These are phyloP conservation scores for Cucurbita argyrosperma DNA, from an alignment of 306 rosid genomes.

Conservation along the genomic window DNA sequence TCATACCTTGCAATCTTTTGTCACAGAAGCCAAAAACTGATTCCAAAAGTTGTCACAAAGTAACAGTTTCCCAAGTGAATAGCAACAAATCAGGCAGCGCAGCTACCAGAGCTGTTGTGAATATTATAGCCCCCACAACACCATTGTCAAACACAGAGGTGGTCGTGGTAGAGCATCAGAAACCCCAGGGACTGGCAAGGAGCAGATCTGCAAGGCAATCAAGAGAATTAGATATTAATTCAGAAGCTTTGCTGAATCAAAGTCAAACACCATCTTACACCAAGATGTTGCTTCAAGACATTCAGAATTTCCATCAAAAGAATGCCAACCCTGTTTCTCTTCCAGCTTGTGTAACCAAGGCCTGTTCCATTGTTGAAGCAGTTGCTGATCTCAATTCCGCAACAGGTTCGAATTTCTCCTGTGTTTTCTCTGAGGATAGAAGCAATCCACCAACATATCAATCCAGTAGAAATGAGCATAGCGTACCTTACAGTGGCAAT, in stretches of 20 bases:
- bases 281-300: constrained; percentile 62
- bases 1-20: background rate
- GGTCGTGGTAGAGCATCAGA: constrained; percentile 17
- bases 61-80: constrained; percentile 11
- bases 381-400: constrained; percentile 81
- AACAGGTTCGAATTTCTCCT: constrained; percentile 29
- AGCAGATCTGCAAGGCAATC: constrained; percentile 69
- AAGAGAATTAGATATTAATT: constrained; percentile 54
- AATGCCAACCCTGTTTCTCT: constrained; percentile 41
- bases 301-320: constrained; percentile 86
- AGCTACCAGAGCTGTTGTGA: constrained; percentile 21
- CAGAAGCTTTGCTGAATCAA: constrained; percentile 26
- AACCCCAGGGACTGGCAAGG: constrained; percentile 46
- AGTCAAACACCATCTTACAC: constrained; percentile 56
- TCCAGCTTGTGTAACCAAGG: constrained; percentile 77
- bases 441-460: constrained; percentile 27
- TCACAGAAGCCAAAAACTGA: constrained; percentile 50
- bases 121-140: constrained; percentile 15
- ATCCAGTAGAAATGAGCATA: constrained; percentile 20
- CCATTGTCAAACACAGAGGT: constrained; percentile 20
- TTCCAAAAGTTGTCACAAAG: constrained; percentile 16
- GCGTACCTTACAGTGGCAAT: constrained; percentile 7
- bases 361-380: constrained; percentile 86
- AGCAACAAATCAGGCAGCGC: constrained; percentile 15
- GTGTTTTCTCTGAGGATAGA: constrained; percentile 33